Conservation (phyloP, 129 eudicot species). For the Helichrysum umbraculigerum region DNA sequence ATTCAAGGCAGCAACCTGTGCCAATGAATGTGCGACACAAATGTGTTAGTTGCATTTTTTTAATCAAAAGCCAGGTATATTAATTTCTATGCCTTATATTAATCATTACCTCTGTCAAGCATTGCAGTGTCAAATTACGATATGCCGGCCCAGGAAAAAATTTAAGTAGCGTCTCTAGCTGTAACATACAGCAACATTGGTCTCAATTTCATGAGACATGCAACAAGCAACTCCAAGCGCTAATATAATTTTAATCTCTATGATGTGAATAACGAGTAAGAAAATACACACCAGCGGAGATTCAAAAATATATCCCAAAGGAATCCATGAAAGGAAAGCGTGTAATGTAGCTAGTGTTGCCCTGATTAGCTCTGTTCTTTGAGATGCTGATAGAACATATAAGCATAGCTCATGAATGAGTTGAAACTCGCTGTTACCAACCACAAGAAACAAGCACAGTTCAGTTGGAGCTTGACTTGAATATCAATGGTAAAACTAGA, state of each 20-base stretch:
- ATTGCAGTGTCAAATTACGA: slow-evolving; percentile 90
- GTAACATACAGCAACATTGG: slow-evolving; percentile 27
- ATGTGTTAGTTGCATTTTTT: neutral
- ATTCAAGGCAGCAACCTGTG: slow-evolving; percentile 87
- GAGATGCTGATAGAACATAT: slow-evolving; percentile 95
- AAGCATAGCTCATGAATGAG: slow-evolving; percentile 97
- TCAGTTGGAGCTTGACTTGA: slow-evolving; percentile 10
- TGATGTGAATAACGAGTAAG: neutral
- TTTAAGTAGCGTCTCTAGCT: slow-evolving; percentile 86
- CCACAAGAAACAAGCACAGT: slow-evolving; percentile 18
- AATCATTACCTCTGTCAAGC: slow-evolving; percentile 81
- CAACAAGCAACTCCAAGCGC: neutral
- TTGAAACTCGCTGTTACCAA: slow-evolving; percentile 82
- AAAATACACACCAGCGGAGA: slow-evolving; percentile 81
- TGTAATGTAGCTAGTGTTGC: slow-evolving; percentile 96
- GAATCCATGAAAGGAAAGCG: slow-evolving; percentile 99
- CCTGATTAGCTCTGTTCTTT: slow-evolving; percentile 88
- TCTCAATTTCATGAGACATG: slow-evolving; percentile 21
- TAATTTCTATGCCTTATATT: neutral
- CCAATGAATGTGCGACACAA: slow-evolving; percentile 23
- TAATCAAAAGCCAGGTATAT: slow-evolving; percentile 10
- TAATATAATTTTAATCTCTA: neutral
- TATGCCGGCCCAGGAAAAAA: slow-evolving; percentile 77
- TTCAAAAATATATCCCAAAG: slow-evolving; percentile 96
- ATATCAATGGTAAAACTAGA: slow-evolving; percentile 8